A percentile compares a stretch with the other conserved stretches of the same genome.
Evolutionary conservation across 345 rosid species (phyloP).

Genomic region (Eucalyptus tenuipes): DNA sequence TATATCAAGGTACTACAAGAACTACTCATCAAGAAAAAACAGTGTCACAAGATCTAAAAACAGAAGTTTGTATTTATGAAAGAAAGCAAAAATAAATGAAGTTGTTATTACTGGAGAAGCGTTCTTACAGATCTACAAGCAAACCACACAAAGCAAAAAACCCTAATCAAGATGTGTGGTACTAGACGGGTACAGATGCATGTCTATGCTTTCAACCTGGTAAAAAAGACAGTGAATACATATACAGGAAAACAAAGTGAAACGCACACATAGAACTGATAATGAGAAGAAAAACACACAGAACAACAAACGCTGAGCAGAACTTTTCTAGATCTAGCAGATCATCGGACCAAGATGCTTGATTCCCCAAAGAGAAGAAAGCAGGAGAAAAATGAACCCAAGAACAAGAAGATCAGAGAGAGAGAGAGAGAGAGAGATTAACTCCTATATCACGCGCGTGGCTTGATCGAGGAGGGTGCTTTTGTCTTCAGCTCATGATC

Average conservation of each 20-base stretch:
- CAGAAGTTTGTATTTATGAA: background rate
- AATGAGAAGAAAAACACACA: background rate
- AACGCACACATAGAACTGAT: background rate
- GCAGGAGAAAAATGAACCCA: background rate
- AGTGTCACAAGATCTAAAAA: background rate
- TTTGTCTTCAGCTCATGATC: background rate
- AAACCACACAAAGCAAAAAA: background rate
- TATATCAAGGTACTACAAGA: background rate
- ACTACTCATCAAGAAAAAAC: background rate
- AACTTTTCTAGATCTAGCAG: background rate
- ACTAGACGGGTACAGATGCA: background rate
- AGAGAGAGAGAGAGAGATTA: background rate
- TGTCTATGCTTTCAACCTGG: background rate
- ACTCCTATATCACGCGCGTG: background rate
- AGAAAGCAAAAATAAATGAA: background rate
- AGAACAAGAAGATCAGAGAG: background rate
- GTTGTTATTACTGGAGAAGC: background rate
- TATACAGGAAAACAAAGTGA: background rate
- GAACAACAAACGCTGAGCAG: background rate
- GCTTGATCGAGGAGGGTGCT: background rate
- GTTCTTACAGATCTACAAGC: background rate
- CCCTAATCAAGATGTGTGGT: background rate
- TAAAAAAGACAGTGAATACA: background rate
- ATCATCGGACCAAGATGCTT: conserved; percentile 24
- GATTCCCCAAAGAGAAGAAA: conserved; percentile 9